Evolutionary conservation across 2,329 filamentous ascomycete genomes (phyloP).

Genomic region (Talaromyces albobiverticillius): DNA sequence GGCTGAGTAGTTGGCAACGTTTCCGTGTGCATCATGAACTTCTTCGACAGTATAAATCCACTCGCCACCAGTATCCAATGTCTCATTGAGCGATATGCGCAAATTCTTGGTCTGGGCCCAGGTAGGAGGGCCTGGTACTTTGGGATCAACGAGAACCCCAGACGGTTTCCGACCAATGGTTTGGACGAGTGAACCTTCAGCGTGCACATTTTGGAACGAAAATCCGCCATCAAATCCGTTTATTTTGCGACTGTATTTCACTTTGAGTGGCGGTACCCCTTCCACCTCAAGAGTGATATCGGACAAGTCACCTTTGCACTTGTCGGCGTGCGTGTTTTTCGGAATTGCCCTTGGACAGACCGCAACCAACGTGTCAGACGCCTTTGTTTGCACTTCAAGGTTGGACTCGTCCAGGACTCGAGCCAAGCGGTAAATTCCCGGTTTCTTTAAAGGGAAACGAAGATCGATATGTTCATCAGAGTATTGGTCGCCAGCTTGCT

Average conservation of each 20-base stretch:
- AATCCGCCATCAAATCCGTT: slow-evolving; percentile 81
- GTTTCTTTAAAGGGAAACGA: slow-evolving; percentile 74
- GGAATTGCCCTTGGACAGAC: slow-evolving; percentile 78
- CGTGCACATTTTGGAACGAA: slow-evolving; percentile 90
- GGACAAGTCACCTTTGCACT: slow-evolving; percentile 85
- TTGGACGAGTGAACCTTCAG: slow-evolving; percentile 78
- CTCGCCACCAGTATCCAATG: slow-evolving; percentile 70
- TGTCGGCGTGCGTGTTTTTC: slow-evolving; percentile 60
- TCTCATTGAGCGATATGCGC: slow-evolving; percentile 83
- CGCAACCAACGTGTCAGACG: slow-evolving; percentile 78
- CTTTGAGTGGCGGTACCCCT: slow-evolving; percentile 85
- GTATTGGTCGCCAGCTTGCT: slow-evolving; percentile 62
- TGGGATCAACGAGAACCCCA: slow-evolving; percentile 56
- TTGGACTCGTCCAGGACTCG: slow-evolving; percentile 92
- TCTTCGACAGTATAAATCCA: slow-evolving; percentile 93
- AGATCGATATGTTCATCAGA: slow-evolving; percentile 62
- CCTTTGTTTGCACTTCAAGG: slow-evolving; percentile 77
- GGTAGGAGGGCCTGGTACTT: slow-evolving; percentile 52
- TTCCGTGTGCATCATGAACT: slow-evolving; percentile 86
- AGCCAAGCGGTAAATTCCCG: slow-evolving; percentile 79
- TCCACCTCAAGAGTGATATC: slow-evolving; percentile 78
- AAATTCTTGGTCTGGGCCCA: slow-evolving; percentile 79
- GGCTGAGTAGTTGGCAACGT: slow-evolving; percentile 68
- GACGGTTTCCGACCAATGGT: slow-evolving; percentile 61
- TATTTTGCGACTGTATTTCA: slow-evolving; percentile 85